Evolutionary conservation across 345 rosid species (phyloP).

Genomic region (Orychophragmus violaceus): DNA sequence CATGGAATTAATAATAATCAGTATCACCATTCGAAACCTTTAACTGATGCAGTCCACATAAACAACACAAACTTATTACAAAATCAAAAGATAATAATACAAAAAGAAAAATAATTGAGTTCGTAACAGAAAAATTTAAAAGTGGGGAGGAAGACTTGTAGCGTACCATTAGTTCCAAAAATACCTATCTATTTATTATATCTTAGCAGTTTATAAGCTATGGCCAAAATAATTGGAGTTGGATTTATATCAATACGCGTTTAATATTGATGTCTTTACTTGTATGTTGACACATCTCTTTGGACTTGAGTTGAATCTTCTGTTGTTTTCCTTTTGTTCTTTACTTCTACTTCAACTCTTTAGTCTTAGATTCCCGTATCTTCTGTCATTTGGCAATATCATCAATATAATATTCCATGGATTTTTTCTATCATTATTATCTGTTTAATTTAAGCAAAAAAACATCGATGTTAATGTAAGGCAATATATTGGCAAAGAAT

Average conservation of each 20-base stretch:
- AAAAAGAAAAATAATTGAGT: background rate
- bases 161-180: background rate
- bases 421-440: background rate
- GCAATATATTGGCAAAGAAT: background rate
- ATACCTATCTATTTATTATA: background rate
- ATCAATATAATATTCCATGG: constrained; percentile 8
- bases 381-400: background rate
- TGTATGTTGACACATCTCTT: constrained; percentile 22
- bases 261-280: constrained; percentile 21
- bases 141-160: background rate
- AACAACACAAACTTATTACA: background rate
- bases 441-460: background rate
- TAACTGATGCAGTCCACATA: background rate
- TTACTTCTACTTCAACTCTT: constrained; percentile 28
- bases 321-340: constrained; percentile 33
- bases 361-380: constrained; percentile 23
- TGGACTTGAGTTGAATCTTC: constrained; percentile 24
- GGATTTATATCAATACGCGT: constrained; percentile 13
- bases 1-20: no score
- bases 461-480: background rate
- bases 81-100: background rate
- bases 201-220: background rate
- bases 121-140: background rate
- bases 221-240: constrained; percentile 13
- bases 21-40: background rate